Conservation (phyloP, 2,329 filamentous ascomycete species). For the Fusarium sp. region DNA sequence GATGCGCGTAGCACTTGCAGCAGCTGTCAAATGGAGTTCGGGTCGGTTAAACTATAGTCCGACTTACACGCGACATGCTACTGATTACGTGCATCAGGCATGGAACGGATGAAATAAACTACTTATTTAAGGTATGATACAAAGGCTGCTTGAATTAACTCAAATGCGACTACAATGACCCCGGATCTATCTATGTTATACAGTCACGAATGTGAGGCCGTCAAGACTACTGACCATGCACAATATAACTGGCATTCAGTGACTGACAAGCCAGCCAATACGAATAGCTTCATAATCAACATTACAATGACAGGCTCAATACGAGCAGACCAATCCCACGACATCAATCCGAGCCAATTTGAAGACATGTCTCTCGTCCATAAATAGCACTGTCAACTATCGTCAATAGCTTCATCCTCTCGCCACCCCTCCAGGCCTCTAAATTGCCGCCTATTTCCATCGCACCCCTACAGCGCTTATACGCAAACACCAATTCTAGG, state of each 20-base stretch:
- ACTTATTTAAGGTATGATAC: not conserved
- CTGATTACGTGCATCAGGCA: not conserved
- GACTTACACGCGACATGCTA: conserved; percentile 30
- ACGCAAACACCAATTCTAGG: conserved; percentile 1
- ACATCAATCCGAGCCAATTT: not conserved
- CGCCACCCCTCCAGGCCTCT: not conserved
- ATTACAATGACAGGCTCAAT: not conserved
- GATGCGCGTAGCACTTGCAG: conserved; percentile 30
- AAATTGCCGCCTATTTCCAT: not conserved
- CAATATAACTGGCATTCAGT: no score
- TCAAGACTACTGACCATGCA: no score
- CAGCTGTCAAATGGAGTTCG: conserved; percentile 14
- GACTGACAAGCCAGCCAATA: not conserved
- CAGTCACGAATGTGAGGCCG: no score
- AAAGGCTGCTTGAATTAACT: not conserved
- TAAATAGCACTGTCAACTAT: not conserved
- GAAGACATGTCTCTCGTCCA: not conserved
- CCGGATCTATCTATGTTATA: not conserved
- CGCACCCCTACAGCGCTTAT: not conserved
- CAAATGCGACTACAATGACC: not conserved
- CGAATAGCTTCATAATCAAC: not conserved
- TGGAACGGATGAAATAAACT: not conserved
- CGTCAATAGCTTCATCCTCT: not conserved
- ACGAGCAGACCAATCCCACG: not conserved
- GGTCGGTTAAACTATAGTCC: conserved; percentile 35